Conservation (phyloP, 768 basidiomycete genomes). For the Rickenella mellea region DNA sequence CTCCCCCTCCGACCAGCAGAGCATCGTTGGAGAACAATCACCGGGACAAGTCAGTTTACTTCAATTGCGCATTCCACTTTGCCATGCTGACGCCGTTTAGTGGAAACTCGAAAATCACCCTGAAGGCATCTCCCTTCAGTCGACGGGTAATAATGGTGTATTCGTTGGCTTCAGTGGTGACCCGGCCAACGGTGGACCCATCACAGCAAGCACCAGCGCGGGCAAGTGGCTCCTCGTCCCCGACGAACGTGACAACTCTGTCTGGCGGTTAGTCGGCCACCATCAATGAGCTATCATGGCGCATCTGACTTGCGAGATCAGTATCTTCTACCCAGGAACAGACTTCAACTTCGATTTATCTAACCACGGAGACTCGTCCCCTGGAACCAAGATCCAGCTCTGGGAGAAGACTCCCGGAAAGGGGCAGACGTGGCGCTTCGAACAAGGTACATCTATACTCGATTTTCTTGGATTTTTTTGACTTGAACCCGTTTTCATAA, state of each 20-base stretch:
- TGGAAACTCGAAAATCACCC: not conserved
- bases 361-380: constrained; percentile 31
- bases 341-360: constrained; percentile 37
- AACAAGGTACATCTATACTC: too few relatives aligned
- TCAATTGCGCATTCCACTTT: constrained; percentile 17
- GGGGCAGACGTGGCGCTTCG: constrained; percentile 47
- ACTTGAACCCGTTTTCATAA: too few relatives aligned
- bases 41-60: constrained; percentile 39
- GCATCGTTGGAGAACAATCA: constrained; percentile 39
- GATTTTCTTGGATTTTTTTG: too few relatives aligned
- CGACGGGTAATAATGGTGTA: not conserved
- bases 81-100: not conserved
- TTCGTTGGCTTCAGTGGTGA: not conserved
- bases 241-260: constrained; percentile 27
- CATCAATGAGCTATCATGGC: not conserved
- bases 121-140: not conserved
- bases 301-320: constrained; percentile 9
- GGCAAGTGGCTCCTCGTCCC: constrained; percentile 43
- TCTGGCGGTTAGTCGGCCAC: constrained; percentile 30
- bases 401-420: constrained; percentile 40
- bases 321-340: constrained; percentile 38
- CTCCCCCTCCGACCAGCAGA: constrained; percentile 39
- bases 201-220: constrained; percentile 27
- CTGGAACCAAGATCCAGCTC: constrained; percentile 35
- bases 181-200: constrained; percentile 21